Evolutionary conservation across 108 stramenopile species (phyloP).

Genomic region (Seminavis robusta): DNA sequence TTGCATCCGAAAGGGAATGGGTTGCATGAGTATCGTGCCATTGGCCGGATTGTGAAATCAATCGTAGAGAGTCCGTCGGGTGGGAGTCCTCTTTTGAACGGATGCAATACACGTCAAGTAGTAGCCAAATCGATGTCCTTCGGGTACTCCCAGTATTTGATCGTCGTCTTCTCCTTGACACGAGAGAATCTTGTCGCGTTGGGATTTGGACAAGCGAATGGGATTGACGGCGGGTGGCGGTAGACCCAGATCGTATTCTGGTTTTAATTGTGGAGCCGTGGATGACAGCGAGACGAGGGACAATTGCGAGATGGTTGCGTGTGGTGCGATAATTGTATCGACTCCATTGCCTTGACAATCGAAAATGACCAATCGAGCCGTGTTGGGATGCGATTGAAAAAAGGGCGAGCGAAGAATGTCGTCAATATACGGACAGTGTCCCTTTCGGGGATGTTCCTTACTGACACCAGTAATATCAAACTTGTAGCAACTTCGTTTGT

Average conservation of each 20-base stretch:
- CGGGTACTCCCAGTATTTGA: not conserved
- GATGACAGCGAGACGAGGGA: not conserved
- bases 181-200: not conserved
- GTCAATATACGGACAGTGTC: not conserved
- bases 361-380: not conserved
- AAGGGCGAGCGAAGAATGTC: not conserved
- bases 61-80: not conserved
- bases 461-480: too few species aligned
- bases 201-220: not conserved
- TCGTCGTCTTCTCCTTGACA: not conserved
- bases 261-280: not conserved
- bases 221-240: conserved; percentile 12
- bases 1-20: too few species aligned
- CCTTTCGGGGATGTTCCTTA: not conserved
- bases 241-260: conserved; percentile 4
- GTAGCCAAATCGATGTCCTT: not conserved
- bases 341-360: conserved; percentile 1
- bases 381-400: not conserved
- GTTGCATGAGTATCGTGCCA: too few species aligned
- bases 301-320: too few species aligned
- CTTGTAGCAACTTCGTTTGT: too few species aligned
- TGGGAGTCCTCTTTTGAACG: not conserved
- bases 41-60: too few species aligned
- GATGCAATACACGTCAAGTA: not conserved
- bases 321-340: too few species aligned